A percentile compares a stretch with the other conserved stretches of the same genome.
These are phyloP conservation scores for Trichoderma polysporum DNA, from an alignment of 2,329 filamentous ascomycete species.

Conservation along the genomic window DNA sequence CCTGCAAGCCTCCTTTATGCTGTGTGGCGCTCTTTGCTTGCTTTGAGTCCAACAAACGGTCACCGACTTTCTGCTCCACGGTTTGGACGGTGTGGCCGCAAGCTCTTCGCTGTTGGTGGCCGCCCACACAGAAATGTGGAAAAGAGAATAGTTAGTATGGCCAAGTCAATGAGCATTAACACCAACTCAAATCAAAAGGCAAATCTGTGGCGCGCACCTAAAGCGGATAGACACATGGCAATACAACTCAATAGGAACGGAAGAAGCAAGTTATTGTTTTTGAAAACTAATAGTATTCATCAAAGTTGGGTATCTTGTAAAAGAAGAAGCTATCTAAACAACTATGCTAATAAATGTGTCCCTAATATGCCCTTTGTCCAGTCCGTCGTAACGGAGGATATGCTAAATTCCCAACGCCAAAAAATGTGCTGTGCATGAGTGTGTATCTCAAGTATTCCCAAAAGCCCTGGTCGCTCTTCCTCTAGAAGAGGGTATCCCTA, in stretches of 20 bases:
- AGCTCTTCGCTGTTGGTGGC: background rate
- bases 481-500: slow-evolving; percentile 9
- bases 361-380: slow-evolving; percentile 1
- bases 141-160: no score
- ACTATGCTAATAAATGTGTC: background rate
- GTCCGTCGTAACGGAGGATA: slow-evolving; percentile 9
- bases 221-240: slow-evolving; percentile 11
- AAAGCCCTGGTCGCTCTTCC: slow-evolving; percentile 4
- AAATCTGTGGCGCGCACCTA: background rate
- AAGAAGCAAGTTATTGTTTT: background rate
- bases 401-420: slow-evolving; percentile 12
- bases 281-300: background rate
- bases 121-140: background rate
- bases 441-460: background rate
- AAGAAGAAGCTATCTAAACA: slow-evolving; percentile 16
- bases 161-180: no score
- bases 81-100: background rate
- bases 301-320: slow-evolving; percentile 16
- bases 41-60: background rate
- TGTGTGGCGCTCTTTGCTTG: background rate
- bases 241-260: background rate
- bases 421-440: background rate
- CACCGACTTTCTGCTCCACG: background rate
- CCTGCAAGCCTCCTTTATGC: no score
- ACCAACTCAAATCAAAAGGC: background rate